Base-by-base conservation (phyloP, 1,284 basidiomycete genomes). In the Heterobasidion occidentale region DNA sequence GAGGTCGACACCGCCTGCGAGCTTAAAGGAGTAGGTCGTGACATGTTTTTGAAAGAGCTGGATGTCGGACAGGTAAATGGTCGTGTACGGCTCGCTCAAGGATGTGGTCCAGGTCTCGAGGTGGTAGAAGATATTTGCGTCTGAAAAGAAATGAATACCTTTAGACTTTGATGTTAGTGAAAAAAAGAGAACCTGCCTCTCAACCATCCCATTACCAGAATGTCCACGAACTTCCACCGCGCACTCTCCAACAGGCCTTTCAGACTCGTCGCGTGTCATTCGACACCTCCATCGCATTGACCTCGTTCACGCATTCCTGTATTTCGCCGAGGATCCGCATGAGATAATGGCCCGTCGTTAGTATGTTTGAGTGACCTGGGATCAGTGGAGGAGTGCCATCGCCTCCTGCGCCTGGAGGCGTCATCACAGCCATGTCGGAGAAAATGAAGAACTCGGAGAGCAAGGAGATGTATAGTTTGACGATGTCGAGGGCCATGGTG, bases 381-480 rank as follows among this genome's bases (percentile, higher is more conserved):
- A 98, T 79, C 59, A 87, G 81, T 0, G 83, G 74, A 2, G 90
- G 53, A 9, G 35, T 11, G 9, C 34, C 79, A 27, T 61, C 51
- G 65, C 60, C 54, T 62, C 65, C 56, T 65, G 70, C 48, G 62
- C 61, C 58, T 50, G 78, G 71, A 17, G 77, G 73, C 45, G 74
- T 65, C 74, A 79, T 80, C 52, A 85, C 79, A 8, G 77, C 78
- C 68, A 83, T 80, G 68, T 94, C 85, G 7, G 94, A 96, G 55
- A 98, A 77, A 48, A 79, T 80, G 74, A 99, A 98, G 71, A 95
- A 94, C 62, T 93, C 84, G 2, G 93, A 94, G 35, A 99, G 73
- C 9, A 91, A 78, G 3, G 87, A 83, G 59, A 93, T 87, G 74
- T 96, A 99, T 34, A 90, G 80, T 65, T 91, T 90, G 62, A 98